phyloP scores from a whole-genome alignment of 495 filamentous ascomycete genomes.

The Poronia punctata region DNA sequence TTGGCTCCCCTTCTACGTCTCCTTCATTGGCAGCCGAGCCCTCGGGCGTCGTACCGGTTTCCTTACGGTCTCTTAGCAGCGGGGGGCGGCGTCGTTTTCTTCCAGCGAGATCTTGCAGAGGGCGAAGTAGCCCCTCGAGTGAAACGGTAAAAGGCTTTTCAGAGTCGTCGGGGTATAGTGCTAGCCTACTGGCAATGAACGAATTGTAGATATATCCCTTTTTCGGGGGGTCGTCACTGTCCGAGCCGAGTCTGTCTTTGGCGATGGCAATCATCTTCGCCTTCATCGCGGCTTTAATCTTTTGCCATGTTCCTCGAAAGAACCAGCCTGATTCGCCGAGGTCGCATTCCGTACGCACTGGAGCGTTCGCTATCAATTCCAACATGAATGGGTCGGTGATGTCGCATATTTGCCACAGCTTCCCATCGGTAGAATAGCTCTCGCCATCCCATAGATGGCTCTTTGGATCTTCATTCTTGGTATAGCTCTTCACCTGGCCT shows the following conservation, averaged over 20 bases:
- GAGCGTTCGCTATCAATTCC: constrained; percentile 42
- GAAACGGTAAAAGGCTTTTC: constrained; percentile 22
- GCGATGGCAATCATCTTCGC: constrained; percentile 60
- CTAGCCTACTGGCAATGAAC: constrained; percentile 17
- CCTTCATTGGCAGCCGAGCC: background rate
- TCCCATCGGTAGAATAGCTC: constrained; percentile 60
- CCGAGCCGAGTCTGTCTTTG: constrained; percentile 35
- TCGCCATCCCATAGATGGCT: constrained; percentile 79
- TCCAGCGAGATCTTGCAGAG: constrained; percentile 16
- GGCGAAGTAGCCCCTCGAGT: constrained; percentile 21
- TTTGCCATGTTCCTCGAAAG: constrained; percentile 66
- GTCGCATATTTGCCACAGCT: constrained; percentile 90
- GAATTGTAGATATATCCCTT: constrained; percentile 23
- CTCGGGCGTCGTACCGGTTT: background rate
- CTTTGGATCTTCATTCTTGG: constrained; percentile 24
- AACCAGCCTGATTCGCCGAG: constrained; percentile 71
- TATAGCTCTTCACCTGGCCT: constrained; percentile 20
- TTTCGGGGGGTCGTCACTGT: constrained; percentile 42
- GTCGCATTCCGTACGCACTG: constrained; percentile 46
- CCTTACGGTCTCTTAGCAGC: background rate
- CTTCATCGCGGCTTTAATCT: constrained; percentile 78
- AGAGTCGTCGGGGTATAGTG: constrained; percentile 15
- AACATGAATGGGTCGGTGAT: constrained; percentile 69
- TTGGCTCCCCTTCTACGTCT: constrained; percentile 2
- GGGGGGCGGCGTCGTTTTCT: constrained; percentile 11